Base-by-base conservation (phyloP, 2,329 filamentous ascomycete species). In the Orbilia ellipsospora region DNA sequence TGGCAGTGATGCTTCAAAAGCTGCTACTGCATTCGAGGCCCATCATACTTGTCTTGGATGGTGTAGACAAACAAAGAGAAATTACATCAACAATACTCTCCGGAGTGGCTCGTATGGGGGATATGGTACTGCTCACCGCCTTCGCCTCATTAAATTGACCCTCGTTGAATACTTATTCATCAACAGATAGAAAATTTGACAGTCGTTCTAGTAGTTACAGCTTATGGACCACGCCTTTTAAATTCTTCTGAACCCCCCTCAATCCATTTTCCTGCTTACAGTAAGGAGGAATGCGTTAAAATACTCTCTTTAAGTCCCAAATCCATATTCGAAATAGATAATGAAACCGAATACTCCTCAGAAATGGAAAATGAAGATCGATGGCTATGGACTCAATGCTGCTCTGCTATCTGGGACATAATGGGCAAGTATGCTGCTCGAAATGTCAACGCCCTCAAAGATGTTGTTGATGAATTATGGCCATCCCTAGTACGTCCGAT, bases 321-420 rank as follows among this genome's bases (percentile, higher is more conserved):
- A 42, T 74, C 70, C 18, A 64, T 73, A 20, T 67, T 70, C 48
- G 62, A 69, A 51, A 23, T 67, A 15, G 63, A 66, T 18, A 75
- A 77, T 13, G 74, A 77, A 20, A 75, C 74, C 82, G 1, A 84
- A 84, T 1, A 84, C 85, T 0, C 72, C 80, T 0, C 73, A 26
- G 77, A 78, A 83, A 10, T 85, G 84, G 78, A 83, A 81, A 80
- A 89, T 85, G 83, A 89, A 84, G 20, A 85, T 83, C 1, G 78
- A 81, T 56, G 82, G 82, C 87, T 94, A 15, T 95, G 92, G 91
- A 85, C 88, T 13, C 89, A 93, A 52, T 98, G 96, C 84, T 88
- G 90, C 77, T 88, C 88, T 57, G 92, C 92, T 3, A 89, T 97
- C 13, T 95, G 96, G 86, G 95, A 99, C 81, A 89, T 94, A 0